These are phyloP conservation scores for Apiospora hydei DNA, from an alignment of 2,329 filamentous ascomycete species.

Conservation along the genomic window DNA sequence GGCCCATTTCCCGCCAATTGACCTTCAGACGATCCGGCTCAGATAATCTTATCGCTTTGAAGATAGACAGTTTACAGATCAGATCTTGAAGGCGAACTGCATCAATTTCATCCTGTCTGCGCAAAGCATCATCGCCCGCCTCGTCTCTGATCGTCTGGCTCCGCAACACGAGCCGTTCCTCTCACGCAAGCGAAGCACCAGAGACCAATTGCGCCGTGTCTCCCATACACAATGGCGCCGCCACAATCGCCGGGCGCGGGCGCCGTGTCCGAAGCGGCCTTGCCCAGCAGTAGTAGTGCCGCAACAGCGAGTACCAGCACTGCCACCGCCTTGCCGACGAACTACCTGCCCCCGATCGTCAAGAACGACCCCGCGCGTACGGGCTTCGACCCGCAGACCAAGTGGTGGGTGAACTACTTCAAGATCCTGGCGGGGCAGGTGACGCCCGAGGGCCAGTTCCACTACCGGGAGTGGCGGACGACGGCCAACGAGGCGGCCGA, in stretches of 20 bases:
- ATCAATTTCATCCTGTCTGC: neutral
- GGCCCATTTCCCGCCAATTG: neutral
- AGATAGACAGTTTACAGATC: neutral
- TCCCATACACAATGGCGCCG: slow-evolving; percentile 7
- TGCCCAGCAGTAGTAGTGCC: slow-evolving; percentile 12
- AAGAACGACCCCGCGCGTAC: slow-evolving; percentile 67
- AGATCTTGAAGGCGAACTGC: neutral
- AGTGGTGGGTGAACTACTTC: slow-evolving; percentile 86
- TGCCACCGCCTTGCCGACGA: slow-evolving; percentile 21
- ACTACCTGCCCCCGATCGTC: slow-evolving; percentile 45
- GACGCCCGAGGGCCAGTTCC: slow-evolving; percentile 70
- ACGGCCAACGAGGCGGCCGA: slow-evolving; percentile 77
- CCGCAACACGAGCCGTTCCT: neutral
- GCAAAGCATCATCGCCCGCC: neutral
- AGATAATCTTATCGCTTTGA: slow-evolving; percentile 12
- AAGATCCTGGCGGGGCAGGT: slow-evolving; percentile 78
- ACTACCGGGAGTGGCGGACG: slow-evolving; percentile 82
- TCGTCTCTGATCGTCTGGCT: neutral
- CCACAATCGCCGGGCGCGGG: slow-evolving; percentile 16
- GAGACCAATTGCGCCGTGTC: neutral
- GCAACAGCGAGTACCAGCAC: slow-evolving; percentile 27
- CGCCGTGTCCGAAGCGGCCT: slow-evolving; percentile 11
- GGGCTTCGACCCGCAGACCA: slow-evolving; percentile 66
- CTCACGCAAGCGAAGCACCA: neutral
- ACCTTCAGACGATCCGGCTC: neutral